Percentiles rank a stretch among this genome's conserved stretches.
Evolutionary conservation across 2,329 filamentous ascomycete genomes (phyloP).

Genomic region (Penicillium paneum): DNA sequence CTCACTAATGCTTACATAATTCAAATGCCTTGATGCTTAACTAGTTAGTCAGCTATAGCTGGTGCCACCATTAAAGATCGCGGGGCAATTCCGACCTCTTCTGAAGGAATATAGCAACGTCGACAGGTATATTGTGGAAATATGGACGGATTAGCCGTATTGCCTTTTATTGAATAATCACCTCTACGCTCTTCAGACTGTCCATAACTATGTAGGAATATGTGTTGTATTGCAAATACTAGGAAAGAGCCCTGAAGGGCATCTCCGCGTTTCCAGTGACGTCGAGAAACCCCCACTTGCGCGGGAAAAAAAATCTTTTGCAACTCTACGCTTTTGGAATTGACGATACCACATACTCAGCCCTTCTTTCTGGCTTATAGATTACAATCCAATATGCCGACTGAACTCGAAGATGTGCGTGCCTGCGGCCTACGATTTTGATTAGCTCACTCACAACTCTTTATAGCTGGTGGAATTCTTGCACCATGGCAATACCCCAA

Average conservation of each 20-base stretch:
- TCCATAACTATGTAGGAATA: neutral
- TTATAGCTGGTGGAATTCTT: conserved; percentile 72
- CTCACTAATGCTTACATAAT: too few species aligned
- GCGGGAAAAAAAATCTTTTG: conserved; percentile 16
- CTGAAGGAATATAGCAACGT: neutral
- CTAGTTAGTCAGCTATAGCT: neutral
- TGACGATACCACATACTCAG: neutral
- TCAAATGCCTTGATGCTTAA: too few species aligned
- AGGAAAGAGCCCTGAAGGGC: neutral
- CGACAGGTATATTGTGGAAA: neutral
- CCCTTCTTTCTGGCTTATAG: neutral
- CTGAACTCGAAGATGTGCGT: conserved; percentile 70
- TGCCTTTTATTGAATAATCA: neutral
- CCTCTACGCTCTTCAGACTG: neutral
- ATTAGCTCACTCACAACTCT: neutral
- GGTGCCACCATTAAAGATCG: neutral
- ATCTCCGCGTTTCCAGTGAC: conserved; percentile 14
- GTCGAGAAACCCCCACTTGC: conserved; percentile 17
- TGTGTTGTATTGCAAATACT: neutral
- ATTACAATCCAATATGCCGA: conserved; percentile 59
- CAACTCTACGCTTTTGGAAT: neutral
- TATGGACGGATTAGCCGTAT: neutral
- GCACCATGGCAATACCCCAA: conserved; percentile 84
- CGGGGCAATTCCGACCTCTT: neutral
- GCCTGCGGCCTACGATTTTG: neutral